These are phyloP conservation scores for Lenzites betulinus DNA, from an alignment of 768 basidiomycete genomes.

Conservation along the genomic window DNA sequence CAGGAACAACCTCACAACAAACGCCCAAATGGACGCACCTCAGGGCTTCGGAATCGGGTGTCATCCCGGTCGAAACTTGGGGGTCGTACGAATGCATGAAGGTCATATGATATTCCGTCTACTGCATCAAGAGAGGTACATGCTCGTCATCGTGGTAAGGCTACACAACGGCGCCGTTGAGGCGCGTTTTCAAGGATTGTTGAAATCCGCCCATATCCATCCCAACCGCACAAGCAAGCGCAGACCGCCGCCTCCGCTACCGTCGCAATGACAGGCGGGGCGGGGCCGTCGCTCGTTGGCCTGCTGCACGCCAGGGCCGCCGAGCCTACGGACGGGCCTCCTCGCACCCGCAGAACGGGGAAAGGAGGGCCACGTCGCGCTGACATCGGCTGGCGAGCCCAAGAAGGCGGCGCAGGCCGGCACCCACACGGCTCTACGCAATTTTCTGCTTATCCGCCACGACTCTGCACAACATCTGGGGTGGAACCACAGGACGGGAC, in stretches of 20 bases:
- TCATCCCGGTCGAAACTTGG: too few relatives aligned
- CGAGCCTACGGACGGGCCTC: constrained; percentile 1
- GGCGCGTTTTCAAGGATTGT: constrained; percentile 57
- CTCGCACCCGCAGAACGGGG: constrained; percentile 6
- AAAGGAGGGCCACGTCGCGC: background rate
- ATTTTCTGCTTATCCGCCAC: constrained; percentile 25
- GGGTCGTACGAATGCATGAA: background rate
- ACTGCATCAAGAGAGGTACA: constrained; percentile 10
- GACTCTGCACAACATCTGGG: constrained; percentile 20
- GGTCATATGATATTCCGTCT: constrained; percentile 4
- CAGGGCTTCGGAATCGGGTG: too few relatives aligned
- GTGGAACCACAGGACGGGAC: constrained; percentile 33
- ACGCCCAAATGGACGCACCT: too few relatives aligned
- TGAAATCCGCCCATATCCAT: constrained; percentile 60
- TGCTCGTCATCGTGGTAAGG: constrained; percentile 7
- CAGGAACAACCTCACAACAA: too few relatives aligned
- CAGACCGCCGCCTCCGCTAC: background rate
- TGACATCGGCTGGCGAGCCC: background rate
- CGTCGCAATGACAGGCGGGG: constrained; percentile 1
- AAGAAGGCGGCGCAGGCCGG: constrained; percentile 7
- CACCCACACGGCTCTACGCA: constrained; percentile 22
- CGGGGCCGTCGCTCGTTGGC: background rate
- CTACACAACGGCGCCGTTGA: constrained; percentile 25
- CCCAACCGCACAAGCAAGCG: constrained; percentile 2
- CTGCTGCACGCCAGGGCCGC: background rate